Evolutionary conservation across 768 basidiomycete species (phyloP), one percentile per base, ranked within the genome.

Genomic region (Pholiota molesta): DNA sequence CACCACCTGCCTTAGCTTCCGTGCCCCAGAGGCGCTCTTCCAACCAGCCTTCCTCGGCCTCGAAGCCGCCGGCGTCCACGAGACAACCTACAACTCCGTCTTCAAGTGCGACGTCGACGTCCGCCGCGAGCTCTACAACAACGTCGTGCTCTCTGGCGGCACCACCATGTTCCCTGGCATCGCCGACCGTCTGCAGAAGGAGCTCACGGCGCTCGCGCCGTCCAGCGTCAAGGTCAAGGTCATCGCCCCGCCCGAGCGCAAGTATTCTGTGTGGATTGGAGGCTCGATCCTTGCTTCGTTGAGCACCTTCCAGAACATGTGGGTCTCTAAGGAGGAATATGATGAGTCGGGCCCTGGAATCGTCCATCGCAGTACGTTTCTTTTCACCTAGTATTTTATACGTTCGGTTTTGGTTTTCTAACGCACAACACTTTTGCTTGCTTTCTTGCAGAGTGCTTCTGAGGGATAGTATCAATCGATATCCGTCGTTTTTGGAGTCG

Each of bases 161-260:
- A 94, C 92, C 64, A 95, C 93, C 71, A 95, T 97, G 94, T 95
- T 95, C 91, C 89, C 92, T 66, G 95, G 94, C 82, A 95, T 97
- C 70, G 87, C 94, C 69, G 95, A 97, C 78, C 90, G 95, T 71
- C 94, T 97, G 92, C 92, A 95, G 77, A 95, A 94, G 84, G 94
- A 97, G 80, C 81, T 97, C 74, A 91, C 90, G 23, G 80, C 89
- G 17, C 82, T 95, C 65, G 86, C 91, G 59, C 94, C 95, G 28
- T 85, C 91, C 60, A 92, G 89, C 78, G 90, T 96, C 91, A 96
- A 95, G 87, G 90, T 95, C 80, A 95, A 94, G 87, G 94, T 95
- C 61, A 90, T 94, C 62, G 92, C 94, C 63, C 94, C 95, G 55
- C 94, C 94, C 57, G 94, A 97, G 83, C 83, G 94, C 70, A 97